Percentiles rank a stretch among this genome's conserved stretches.
phyloP scores from a whole-genome alignment of 1,284 basidiomycete genomes.

The Melampsora abietis-canadensis region DNA sequence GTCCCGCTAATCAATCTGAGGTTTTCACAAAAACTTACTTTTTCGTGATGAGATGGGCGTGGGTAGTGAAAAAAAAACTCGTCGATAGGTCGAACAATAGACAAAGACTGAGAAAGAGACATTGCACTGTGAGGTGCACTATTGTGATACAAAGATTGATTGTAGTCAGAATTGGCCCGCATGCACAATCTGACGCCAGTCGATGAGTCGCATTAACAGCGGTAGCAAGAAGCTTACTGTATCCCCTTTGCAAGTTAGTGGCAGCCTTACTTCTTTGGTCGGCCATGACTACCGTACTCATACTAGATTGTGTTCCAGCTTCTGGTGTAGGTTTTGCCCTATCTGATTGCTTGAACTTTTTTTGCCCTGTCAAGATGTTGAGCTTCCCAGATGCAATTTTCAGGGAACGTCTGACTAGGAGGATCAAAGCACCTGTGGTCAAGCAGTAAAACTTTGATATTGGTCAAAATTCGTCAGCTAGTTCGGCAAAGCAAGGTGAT shows the following conservation, averaged over 20 bases:
- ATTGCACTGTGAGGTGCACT: background rate
- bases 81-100: background rate
- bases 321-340: background rate
- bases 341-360: background rate
- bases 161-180: no score
- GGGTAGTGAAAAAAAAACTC: background rate
- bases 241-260: background rate
- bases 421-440: background rate
- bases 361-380: background rate
- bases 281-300: background rate
- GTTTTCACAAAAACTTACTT: background rate
- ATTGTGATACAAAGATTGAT: background rate
- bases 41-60: background rate
- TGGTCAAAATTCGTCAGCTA: background rate
- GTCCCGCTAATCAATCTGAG: background rate
- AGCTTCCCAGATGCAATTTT: background rate
- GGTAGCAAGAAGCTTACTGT: background rate
- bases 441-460: background rate
- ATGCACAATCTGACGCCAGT: no score
- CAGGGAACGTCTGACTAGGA: background rate
- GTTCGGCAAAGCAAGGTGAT: background rate
- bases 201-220: no score
- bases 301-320: background rate
- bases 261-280: background rate
- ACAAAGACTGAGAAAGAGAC: constrained; percentile 8